Conservation (phyloP, 805 yeast genomes). For the Wickerhamomyces rabaulensis region DNA sequence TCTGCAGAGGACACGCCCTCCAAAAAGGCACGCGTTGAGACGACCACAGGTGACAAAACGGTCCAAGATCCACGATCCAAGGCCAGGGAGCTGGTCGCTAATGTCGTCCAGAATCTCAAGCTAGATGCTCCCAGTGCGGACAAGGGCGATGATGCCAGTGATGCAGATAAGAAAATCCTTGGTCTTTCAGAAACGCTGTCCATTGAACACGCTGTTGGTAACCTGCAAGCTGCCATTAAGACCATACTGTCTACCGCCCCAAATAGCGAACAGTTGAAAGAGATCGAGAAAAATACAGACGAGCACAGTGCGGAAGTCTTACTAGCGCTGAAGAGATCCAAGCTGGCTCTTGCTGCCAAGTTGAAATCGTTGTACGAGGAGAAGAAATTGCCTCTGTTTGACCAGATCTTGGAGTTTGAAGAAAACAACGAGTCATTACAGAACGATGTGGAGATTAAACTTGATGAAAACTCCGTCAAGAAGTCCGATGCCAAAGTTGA, state of each 20-base stretch:
- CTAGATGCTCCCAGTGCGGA: not conserved
- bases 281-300: conserved; percentile 28
- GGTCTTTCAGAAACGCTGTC: conserved; percentile 23
- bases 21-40: not conserved
- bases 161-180: not conserved
- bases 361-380: conserved; percentile 48
- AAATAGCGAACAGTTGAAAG: conserved; percentile 35
- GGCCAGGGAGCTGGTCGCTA: not conserved
- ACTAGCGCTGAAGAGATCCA: conserved; percentile 46
- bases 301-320: conserved; percentile 35
- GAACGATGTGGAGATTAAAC: conserved; percentile 22
- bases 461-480: conserved; percentile 20
- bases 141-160: not conserved
- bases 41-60: not conserved
- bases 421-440: not conserved
- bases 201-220: conserved; percentile 49
- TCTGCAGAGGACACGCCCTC: not conserved
- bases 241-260: conserved; percentile 55
- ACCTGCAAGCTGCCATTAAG: conserved; percentile 46
- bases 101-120: not conserved
- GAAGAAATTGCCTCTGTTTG: conserved; percentile 47
- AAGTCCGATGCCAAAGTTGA: not conserved
- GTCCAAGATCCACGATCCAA: not conserved
- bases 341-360: conserved; percentile 54
- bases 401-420: conserved; percentile 45